Percentiles rank a stretch among this genome's conserved stretches.
Evolutionary conservation across 169 alveolate genomes (phyloP).

Genomic region (Plasmodium vivax): DNA sequence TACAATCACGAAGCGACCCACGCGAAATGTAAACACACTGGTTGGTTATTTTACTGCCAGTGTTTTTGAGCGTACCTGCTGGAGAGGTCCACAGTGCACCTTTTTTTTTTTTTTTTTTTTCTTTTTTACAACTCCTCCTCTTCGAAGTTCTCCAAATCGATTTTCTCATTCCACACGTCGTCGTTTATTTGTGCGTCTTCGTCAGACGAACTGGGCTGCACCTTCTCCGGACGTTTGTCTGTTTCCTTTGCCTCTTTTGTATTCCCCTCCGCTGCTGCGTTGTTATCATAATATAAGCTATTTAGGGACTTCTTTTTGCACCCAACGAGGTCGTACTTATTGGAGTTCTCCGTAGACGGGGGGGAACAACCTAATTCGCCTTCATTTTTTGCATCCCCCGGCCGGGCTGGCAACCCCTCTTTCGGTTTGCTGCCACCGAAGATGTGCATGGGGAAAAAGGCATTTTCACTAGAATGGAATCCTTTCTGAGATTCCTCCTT

Average conservation of each 20-base stretch:
- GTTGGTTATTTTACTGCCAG: not conserved
- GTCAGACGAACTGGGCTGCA: constrained; percentile 29
- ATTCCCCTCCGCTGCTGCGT: not conserved
- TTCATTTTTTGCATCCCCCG: not conserved
- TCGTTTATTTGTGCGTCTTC: constrained; percentile 53
- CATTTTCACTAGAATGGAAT: not conserved
- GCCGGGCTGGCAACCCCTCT: not conserved
- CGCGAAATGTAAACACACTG: not conserved
- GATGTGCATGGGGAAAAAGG: not conserved
- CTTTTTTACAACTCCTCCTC: not conserved
- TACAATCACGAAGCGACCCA: not conserved
- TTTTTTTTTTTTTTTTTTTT: not conserved
- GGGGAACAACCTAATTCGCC: not conserved
- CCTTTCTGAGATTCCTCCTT: not conserved
- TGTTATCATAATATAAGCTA: not conserved
- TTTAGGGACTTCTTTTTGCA: not conserved
- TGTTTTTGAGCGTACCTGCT: not conserved
- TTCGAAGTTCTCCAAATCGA: constrained; percentile 44
- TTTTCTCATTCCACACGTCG: constrained; percentile 69
- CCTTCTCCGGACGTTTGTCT: not conserved
- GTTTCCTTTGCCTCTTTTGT: not conserved
- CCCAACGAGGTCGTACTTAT: not conserved
- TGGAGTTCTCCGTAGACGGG: not conserved
- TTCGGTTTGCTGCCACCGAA: not conserved
- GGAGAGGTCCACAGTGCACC: not conserved